Evolutionary conservation across 2,329 filamentous ascomycete genomes (phyloP).

Genomic region (Nemania serpens): DNA sequence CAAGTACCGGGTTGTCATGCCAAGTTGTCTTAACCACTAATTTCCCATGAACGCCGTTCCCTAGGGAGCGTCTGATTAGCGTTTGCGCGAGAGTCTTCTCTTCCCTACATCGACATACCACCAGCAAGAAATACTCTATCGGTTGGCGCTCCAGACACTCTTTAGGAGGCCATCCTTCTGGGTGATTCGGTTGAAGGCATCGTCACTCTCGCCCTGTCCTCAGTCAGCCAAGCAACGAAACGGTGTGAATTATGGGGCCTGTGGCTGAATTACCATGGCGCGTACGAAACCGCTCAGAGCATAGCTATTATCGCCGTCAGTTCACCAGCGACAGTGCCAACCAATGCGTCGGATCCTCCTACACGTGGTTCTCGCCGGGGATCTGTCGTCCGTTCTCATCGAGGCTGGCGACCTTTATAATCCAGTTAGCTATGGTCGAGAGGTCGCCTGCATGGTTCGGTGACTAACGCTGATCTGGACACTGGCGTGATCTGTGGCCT

Average conservation of each 20-base stretch:
- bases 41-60: slow-evolving; percentile 39
- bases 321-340: neutral
- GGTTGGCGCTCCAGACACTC: slow-evolving; percentile 86
- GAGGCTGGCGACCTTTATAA: slow-evolving; percentile 76
- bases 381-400: slow-evolving; percentile 95
- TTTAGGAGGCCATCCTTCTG: slow-evolving; percentile 97
- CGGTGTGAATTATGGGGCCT: neutral
- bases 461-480: slow-evolving; percentile 63
- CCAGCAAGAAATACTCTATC: slow-evolving; percentile 50
- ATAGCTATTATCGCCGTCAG: slow-evolving; percentile 94
- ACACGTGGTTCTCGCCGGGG: slow-evolving; percentile 52
- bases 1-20: slow-evolving; percentile 38
- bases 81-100: neutral
- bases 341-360: neutral
- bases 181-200: slow-evolving; percentile 91
- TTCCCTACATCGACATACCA: slow-evolving; percentile 26
- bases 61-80: slow-evolving; percentile 23
- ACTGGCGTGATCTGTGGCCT: slow-evolving; percentile 99
- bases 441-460: neutral
- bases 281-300: slow-evolving; percentile 97
- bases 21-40: slow-evolving; percentile 38
- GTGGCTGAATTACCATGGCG: slow-evolving; percentile 62
- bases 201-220: slow-evolving; percentile 81
- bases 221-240: neutral
- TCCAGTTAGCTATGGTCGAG: slow-evolving; percentile 7